A percentile compares a stretch with the other conserved stretches of the same genome.
These are phyloP conservation scores for Prunus campanulata DNA, from an alignment of 306 rosid species.

Conservation along the genomic window DNA sequence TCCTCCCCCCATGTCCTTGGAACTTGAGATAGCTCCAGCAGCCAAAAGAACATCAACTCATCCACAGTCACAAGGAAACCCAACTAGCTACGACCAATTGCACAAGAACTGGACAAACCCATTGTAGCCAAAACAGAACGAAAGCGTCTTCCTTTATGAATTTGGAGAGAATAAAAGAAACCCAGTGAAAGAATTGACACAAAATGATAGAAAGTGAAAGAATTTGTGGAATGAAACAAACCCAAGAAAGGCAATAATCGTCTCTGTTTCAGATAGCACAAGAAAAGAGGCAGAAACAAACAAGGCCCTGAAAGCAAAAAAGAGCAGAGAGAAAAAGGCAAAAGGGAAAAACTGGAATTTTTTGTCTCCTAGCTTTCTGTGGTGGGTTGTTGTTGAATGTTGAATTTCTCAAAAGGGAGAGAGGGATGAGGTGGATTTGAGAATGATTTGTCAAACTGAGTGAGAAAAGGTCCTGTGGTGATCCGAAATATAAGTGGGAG, in stretches of 20 bases:
- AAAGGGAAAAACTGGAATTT: constrained; percentile 11
- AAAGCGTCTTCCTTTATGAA: not conserved
- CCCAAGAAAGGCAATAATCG: not conserved
- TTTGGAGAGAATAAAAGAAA: not conserved
- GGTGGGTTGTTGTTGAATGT: constrained; percentile 38
- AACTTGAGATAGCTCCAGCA: constrained; percentile 28
- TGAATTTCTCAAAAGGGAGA: constrained; percentile 23
- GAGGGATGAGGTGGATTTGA: constrained; percentile 3
- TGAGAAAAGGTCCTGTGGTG: constrained; percentile 46
- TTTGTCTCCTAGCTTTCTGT: constrained; percentile 28
- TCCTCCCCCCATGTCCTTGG: constrained; percentile 41
- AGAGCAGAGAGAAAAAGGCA: not conserved
- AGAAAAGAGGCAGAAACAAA: constrained; percentile 15
- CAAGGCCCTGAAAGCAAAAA: constrained; percentile 1
- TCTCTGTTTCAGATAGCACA: constrained; percentile 19
- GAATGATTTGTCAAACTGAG: not conserved
- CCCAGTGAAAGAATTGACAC: not conserved
- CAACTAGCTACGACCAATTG: not conserved
- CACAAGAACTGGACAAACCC: constrained; percentile 8
- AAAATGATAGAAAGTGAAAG: constrained; percentile 11
- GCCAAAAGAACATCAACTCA: constrained; percentile 23
- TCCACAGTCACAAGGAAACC: not conserved
- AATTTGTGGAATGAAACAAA: not conserved
- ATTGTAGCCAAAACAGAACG: constrained; percentile 3
- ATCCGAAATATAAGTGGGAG: constrained; percentile 49